phyloP scores from a whole-genome alignment of 257 asterid species.

The Verbascum thapsus region DNA sequence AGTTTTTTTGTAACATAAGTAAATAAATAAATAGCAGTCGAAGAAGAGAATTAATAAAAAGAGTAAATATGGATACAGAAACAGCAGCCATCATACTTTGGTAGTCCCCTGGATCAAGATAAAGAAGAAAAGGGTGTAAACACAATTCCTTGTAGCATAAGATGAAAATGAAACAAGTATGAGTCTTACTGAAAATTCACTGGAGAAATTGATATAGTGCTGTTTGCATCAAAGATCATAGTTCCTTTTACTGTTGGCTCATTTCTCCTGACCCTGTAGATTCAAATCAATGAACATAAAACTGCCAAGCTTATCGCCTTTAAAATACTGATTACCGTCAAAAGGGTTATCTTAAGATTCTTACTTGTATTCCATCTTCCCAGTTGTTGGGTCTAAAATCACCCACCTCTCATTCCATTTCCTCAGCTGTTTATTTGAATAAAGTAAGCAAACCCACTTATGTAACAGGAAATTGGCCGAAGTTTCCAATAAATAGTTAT shows the following conservation, averaged over 20 bases:
- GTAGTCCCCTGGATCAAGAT: conserved; percentile 70
- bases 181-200: conserved; percentile 91
- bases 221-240: conserved; percentile 83
- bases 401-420: conserved; percentile 99
- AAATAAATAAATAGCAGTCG: neutral
- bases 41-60: conserved; percentile 15
- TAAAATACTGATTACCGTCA: conserved; percentile 1
- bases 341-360: conserved; percentile 29
- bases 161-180: conserved; percentile 17
- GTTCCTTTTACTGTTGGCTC: conserved; percentile 90
- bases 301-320: conserved; percentile 9
- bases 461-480: conserved; percentile 23
- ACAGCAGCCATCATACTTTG: conserved; percentile 96
- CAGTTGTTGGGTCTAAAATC: conserved; percentile 95
- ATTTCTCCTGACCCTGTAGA: conserved; percentile 76
- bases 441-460: conserved; percentile 26
- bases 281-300: conserved; percentile 26
- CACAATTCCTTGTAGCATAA: conserved; percentile 15
- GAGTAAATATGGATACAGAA: conserved; percentile 76
- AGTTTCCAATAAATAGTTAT: conserved; percentile 20
- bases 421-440: conserved; percentile 61
- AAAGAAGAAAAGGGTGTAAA: conserved; percentile 31
- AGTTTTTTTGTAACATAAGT: too few relatives aligned
- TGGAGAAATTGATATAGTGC: conserved; percentile 91
- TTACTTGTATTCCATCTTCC: conserved; percentile 98